Conservation (phyloP, 495 filamentous ascomycete genomes). For the Filosporella fistucella region DNA sequence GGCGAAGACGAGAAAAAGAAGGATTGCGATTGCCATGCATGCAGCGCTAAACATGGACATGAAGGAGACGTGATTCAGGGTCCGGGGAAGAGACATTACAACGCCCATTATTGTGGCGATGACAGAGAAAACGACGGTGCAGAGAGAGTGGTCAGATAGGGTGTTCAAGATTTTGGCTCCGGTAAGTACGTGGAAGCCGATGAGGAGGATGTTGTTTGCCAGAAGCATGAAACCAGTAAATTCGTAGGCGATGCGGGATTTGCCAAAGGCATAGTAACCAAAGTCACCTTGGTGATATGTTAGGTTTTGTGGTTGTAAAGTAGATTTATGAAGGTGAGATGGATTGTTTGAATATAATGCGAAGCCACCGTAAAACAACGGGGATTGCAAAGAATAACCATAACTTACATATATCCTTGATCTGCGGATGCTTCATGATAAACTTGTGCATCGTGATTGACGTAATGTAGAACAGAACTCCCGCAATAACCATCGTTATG, state of each 20-base stretch:
- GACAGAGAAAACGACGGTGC: conserved; percentile 40
- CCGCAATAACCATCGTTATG: conserved; percentile 32
- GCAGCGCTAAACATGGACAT: conserved; percentile 40
- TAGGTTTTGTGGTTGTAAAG: no score
- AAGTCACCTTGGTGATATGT: conserved; percentile 23
- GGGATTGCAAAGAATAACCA: no score
- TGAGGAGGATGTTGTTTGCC: conserved; percentile 41
- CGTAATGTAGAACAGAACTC: conserved; percentile 36
- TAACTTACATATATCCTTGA: conserved; percentile 38
- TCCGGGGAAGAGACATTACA: conserved; percentile 36
- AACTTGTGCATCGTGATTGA: conserved; percentile 44
- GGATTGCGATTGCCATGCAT: conserved; percentile 40
- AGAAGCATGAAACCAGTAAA: conserved; percentile 42
- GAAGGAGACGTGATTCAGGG: conserved; percentile 37
- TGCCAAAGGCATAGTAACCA: conserved; percentile 39
- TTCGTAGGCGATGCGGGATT: conserved; percentile 28
- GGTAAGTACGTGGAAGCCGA: conserved; percentile 43
- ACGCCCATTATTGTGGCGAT: conserved; percentile 27
- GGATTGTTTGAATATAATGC: no score
- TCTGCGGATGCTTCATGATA: conserved; percentile 44
- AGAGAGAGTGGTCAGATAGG: conserved; percentile 41
- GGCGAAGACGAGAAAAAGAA: conserved; percentile 41
- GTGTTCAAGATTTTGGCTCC: conserved; percentile 48
- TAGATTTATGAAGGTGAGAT: no score
- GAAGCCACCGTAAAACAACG: no score